These are phyloP conservation scores for Ceratocystis cubensis DNA, from an alignment of 2,329 filamentous ascomycete species.

Conservation along the genomic window DNA sequence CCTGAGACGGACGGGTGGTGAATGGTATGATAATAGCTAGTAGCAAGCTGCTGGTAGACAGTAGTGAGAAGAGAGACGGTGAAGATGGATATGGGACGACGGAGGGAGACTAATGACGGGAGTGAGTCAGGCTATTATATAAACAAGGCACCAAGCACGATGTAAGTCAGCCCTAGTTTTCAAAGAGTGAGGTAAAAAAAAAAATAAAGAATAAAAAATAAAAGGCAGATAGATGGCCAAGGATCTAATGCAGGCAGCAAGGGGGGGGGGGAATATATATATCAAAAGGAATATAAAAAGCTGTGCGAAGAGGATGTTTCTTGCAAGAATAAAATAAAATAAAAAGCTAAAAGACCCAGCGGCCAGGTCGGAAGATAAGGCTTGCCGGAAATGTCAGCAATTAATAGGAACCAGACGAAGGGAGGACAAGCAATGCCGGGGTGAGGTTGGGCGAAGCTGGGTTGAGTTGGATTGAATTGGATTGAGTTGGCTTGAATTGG, in stretches of 20 bases:
- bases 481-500: neutral
- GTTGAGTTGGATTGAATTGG: neutral
- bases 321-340: neutral
- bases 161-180: constrained; percentile 3
- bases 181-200: neutral
- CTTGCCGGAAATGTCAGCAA: neutral
- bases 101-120: neutral
- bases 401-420: neutral
- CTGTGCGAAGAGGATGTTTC: neutral
- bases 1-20: too few relatives aligned
- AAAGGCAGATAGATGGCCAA: neutral
- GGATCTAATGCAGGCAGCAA: neutral
- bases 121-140: neutral
- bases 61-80: neutral
- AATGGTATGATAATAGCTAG: neutral
- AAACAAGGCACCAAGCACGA: neutral
- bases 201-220: neutral
- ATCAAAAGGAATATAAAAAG: neutral
- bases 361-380: neutral
- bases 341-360: neutral
- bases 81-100: neutral
- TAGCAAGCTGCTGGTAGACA: neutral
- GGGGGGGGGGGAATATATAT: neutral
- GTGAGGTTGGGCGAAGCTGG: neutral
- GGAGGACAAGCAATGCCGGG: neutral